Percentiles rank a stretch among this genome's conserved stretches.
Evolutionary conservation across 441 rosid genomes (phyloP).

Genomic region (Macaranga tanarius): DNA sequence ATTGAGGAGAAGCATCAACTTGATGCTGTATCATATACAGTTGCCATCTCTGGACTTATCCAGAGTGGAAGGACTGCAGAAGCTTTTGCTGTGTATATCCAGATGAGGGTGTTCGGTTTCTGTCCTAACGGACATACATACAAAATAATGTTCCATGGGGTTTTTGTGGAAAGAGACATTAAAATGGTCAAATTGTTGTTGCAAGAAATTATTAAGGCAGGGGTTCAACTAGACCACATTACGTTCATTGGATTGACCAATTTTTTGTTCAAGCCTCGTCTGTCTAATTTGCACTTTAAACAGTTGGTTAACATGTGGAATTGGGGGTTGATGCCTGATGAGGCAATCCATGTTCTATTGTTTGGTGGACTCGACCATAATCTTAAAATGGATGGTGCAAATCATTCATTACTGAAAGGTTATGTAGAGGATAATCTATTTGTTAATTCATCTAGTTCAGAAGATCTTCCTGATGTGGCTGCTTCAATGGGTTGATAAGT

Average conservation of each 20-base stretch:
- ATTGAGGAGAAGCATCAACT: slow-evolving; percentile 38
- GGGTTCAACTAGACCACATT: slow-evolving; percentile 37
- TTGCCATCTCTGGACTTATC: slow-evolving; percentile 60
- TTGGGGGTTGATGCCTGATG: slow-evolving; percentile 32
- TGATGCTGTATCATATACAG: slow-evolving; percentile 64
- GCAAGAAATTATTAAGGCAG: slow-evolving; percentile 43
- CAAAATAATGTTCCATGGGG: slow-evolving; percentile 42
- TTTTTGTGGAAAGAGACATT: slow-evolving; percentile 45
- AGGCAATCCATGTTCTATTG: slow-evolving; percentile 21
- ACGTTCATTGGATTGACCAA: slow-evolving; percentile 34
- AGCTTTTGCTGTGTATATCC: slow-evolving; percentile 41
- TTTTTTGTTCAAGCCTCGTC: slow-evolving; percentile 32
- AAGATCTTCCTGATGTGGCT: slow-evolving; percentile 35
- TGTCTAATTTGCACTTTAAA: slow-evolving; percentile 32
- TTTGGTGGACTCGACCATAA: slow-evolving; percentile 17
- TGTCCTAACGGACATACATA: slow-evolving; percentile 44
- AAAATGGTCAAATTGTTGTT: slow-evolving; percentile 47
- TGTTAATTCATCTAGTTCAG: slow-evolving; percentile 35
- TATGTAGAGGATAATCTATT: slow-evolving; percentile 24
- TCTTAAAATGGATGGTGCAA: slow-evolving; percentile 15
- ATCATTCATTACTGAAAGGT: slow-evolving; percentile 12
- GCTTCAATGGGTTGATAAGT: slow-evolving; percentile 33
- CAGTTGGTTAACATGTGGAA: slow-evolving; percentile 40
- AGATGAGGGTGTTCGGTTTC: slow-evolving; percentile 58
- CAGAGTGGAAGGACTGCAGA: slow-evolving; percentile 47